Evolutionary conservation across 495 filamentous ascomycete genomes (phyloP), one percentile per base, ranked within the genome.

Genomic region (Penicillium desertorum): DNA sequence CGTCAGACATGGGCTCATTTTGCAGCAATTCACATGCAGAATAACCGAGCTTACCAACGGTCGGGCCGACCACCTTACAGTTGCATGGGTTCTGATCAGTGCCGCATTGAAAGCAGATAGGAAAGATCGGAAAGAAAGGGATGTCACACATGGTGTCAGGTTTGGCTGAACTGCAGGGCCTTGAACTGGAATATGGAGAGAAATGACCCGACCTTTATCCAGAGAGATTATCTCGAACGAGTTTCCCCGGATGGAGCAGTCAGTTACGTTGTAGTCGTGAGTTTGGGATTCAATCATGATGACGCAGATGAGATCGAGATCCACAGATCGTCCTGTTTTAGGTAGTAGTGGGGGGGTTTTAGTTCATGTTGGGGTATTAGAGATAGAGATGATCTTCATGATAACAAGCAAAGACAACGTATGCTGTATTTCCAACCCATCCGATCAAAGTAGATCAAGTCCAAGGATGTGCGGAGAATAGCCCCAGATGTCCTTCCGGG

Each of bases 21-120:
- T 32, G 22, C 17, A 19, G 43, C 20, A 1, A 9, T 42, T 22
- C 22, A 37, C 8, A 52, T 47, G 23, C 17, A 30, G 36, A 45
- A 54, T 12, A 42, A n/a, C 45, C 2, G 16, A 32, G 63, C 66
- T 47, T 72, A 75, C 81, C 82, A 22, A 85, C 55, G 2, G 82
- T 84, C 23, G 83, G 83, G 10, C 83, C 82, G 23, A 86, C 78
- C 14, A 86, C 78, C 58, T 85, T 85, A 68, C 81, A 85, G 50
- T 77, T 81, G 54, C 83, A 85, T 1, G 83, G 83, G 58, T 86
- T 86, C 66, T 85, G 81, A 55, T 81, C 79, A 2, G 79, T 82
- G 37, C 79, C 79, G 62, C 79, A 81, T 65, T 82, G 79, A 66
- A 82, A 78, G 60, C 79, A 82, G 60, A 82, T 71, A 2, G 79